A percentile compares a stretch with the other conserved stretches of the same genome.
phyloP scores from a whole-genome alignment of 1,284 basidiomycete species.

The Leccinum holopus region DNA sequence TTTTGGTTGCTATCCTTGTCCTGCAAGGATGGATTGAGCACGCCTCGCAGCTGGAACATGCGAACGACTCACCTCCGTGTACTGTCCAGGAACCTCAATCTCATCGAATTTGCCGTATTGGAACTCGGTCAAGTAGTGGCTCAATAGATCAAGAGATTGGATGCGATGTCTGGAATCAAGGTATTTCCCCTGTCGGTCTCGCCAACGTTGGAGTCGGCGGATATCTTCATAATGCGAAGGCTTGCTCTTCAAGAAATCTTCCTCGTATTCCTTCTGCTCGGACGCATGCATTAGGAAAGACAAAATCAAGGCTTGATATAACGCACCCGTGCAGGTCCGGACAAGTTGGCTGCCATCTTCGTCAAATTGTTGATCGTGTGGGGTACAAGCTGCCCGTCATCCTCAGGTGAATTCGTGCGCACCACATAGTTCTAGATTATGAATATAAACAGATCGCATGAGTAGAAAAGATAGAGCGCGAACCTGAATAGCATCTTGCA shows the following conservation, averaged over 20 bases:
- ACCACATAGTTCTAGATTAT: slow-evolving; percentile 63
- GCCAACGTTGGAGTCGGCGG: slow-evolving; percentile 86
- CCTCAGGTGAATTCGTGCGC: slow-evolving; percentile 65
- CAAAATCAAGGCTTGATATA: neutral
- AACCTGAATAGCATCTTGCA: slow-evolving; percentile 72
- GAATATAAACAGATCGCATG: slow-evolving; percentile 6
- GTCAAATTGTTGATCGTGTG: slow-evolving; percentile 61
- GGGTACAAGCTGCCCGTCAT: slow-evolving; percentile 72
- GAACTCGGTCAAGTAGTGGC: slow-evolving; percentile 96
- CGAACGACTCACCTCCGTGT: slow-evolving; percentile 72
- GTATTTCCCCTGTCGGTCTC: slow-evolving; percentile 86
- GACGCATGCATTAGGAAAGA: slow-evolving; percentile 7
- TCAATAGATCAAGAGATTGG: slow-evolving; percentile 87
- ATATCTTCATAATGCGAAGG: slow-evolving; percentile 89
- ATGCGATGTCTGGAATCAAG: slow-evolving; percentile 82
- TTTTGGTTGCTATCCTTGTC: slow-evolving; percentile 94
- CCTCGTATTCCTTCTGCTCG: slow-evolving; percentile 81
- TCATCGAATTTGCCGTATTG: slow-evolving; percentile 98
- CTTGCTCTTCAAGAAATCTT: slow-evolving; percentile 86
- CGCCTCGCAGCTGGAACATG: neutral
- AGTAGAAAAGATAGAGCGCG: slow-evolving; percentile 10
- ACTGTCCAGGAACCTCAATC: slow-evolving; percentile 98
- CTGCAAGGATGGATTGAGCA: slow-evolving; percentile 39
- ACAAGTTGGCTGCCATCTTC: slow-evolving; percentile 73
- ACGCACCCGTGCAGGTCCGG: slow-evolving; percentile 64